These are phyloP conservation scores for Dryas integrifolia DNA, from an alignment of 331 rosid genomes.

Conservation along the genomic window DNA sequence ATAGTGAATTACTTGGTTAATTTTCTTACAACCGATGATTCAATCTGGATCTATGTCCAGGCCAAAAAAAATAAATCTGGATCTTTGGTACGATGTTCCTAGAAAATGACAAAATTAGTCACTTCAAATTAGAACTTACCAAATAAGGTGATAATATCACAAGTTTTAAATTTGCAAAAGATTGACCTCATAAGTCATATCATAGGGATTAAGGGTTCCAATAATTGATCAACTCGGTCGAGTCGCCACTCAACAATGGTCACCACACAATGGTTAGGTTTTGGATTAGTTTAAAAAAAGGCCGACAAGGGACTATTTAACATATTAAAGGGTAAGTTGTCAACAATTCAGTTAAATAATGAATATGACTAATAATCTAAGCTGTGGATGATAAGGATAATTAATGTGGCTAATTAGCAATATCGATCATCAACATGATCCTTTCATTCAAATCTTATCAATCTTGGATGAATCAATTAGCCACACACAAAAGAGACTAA, in stretches of 20 bases:
- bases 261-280: conserved; percentile 3
- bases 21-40: too few species aligned
- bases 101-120: too few species aligned
- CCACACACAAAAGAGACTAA: too few species aligned
- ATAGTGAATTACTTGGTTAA: too few species aligned
- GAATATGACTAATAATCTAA: not conserved
- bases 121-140: too few species aligned
- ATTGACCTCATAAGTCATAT: not conserved
- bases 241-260: conserved; percentile 17
- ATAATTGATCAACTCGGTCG: not conserved
- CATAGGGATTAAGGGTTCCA: not conserved
- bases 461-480: not conserved
- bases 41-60: too few species aligned
- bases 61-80: too few species aligned
- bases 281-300: conserved; percentile 12
- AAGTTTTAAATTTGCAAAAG: too few species aligned
- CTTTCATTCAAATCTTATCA: conserved; percentile 1
- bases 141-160: too few species aligned
- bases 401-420: not conserved
- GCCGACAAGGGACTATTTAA: conserved; percentile 1
- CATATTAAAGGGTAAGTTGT: conserved; percentile 3
- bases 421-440: not conserved
- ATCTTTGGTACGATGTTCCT: too few species aligned
- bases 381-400: not conserved
- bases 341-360: conserved; percentile 10